phyloP scores from a whole-genome alignment of 176 grass and related monocot species.

The Saccharum officinarum region DNA sequence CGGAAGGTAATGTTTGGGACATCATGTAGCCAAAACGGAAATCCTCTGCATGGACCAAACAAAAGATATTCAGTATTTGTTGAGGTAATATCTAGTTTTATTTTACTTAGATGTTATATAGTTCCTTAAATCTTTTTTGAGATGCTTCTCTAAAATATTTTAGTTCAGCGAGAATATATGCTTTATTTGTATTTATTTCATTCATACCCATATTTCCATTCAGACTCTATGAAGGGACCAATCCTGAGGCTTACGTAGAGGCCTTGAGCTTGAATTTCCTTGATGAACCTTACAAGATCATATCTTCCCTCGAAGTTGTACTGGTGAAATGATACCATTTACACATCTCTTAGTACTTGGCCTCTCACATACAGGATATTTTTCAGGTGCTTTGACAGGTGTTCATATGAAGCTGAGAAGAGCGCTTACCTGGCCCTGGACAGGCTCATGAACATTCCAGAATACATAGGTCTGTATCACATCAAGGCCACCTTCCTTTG shows the following conservation, averaged over 20 bases:
- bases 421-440: constrained; percentile 50
- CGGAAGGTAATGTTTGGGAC: constrained; percentile 58
- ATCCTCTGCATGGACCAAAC: constrained; percentile 46
- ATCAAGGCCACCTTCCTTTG: constrained; percentile 72
- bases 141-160: neutral
- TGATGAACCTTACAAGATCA: constrained; percentile 86
- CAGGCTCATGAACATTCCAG: constrained; percentile 87
- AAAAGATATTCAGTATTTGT: constrained; percentile 29
- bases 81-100: constrained; percentile 18
- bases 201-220: constrained; percentile 95
- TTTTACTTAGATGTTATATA: neutral
- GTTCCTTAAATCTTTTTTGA: neutral
- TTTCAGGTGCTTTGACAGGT: neutral
- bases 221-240: constrained; percentile 79
- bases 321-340: constrained; percentile 30
- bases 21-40: constrained; percentile 70
- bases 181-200: neutral
- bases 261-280: constrained; percentile 70
- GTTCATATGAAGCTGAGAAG: neutral
- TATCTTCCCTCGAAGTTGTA: constrained; percentile 91
- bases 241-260: constrained; percentile 86
- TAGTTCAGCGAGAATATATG: neutral
- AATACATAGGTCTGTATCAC: constrained; percentile 87
- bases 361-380: neutral
- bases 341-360: neutral